phyloP scores from a whole-genome alignment of 2,329 filamentous ascomycete genomes.

The Leptographium procerum region DNA sequence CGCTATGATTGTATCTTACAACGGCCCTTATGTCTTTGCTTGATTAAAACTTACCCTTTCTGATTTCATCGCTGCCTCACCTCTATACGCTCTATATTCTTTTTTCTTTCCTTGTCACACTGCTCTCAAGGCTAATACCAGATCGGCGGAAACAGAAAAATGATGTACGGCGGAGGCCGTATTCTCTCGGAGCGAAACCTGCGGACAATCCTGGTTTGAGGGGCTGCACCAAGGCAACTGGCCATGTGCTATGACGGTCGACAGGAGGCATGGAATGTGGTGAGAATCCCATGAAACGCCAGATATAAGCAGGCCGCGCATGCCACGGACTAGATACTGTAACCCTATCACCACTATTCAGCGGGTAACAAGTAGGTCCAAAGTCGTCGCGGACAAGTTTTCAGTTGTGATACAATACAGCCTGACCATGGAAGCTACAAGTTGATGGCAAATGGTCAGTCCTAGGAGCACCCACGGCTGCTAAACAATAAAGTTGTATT shows the following conservation, averaged over 20 bases:
- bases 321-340: background rate
- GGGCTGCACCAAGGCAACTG: background rate
- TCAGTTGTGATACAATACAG: background rate
- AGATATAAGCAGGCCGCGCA: background rate
- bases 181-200: background rate
- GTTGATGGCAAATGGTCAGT: background rate
- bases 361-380: too few relatives aligned
- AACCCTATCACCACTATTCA: background rate
- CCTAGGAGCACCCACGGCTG: background rate
- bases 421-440: background rate
- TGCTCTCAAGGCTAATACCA: background rate
- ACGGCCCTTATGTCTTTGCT: slow-evolving; percentile 6
- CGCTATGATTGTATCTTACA: slow-evolving; percentile 16
- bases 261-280: background rate
- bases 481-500: background rate
- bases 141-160: background rate
- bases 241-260: background rate
- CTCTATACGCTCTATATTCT: background rate
- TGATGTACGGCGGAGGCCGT: background rate
- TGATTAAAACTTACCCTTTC: slow-evolving; percentile 10
- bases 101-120: background rate
- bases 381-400: background rate
- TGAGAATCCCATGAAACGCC: background rate
- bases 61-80: slow-evolving; percentile 6
- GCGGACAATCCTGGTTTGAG: too few relatives aligned